These are phyloP conservation scores for Candida michaelii DNA, from an alignment of 805 yeast genomes.

Conservation along the genomic window DNA sequence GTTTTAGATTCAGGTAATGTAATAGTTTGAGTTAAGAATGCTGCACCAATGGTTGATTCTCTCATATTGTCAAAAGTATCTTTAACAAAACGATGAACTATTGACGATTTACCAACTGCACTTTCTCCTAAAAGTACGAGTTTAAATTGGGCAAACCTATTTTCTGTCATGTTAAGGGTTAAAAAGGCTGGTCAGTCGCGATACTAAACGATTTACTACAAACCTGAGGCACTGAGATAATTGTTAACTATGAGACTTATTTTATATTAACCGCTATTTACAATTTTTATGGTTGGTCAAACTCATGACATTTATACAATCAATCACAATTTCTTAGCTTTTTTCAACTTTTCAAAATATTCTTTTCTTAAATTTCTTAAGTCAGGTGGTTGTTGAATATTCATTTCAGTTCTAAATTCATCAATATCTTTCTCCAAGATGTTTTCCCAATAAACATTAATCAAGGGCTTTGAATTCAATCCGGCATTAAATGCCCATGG, in stretches of 20 bases:
- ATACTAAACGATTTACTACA: not conserved
- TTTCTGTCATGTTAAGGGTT: conserved; percentile 7
- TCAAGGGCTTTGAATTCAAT: conserved; percentile 66
- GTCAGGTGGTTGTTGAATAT: conserved; percentile 73
- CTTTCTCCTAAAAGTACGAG: conserved; percentile 78
- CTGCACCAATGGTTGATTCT: conserved; percentile 85
- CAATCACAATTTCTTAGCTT: not conserved
- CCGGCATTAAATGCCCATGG: conserved; percentile 89
- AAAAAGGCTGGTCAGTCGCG: conserved; percentile 9
- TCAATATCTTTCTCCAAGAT: conserved; percentile 68
- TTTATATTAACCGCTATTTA: not conserved
- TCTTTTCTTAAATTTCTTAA: conserved; percentile 61
- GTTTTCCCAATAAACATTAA: conserved; percentile 92
- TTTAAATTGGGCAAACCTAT: conserved; percentile 47
- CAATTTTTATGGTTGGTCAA: too few species aligned
- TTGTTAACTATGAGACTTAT: not conserved
- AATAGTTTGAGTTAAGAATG: conserved; percentile 70
- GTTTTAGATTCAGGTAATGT: conserved; percentile 50
- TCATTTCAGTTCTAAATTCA: conserved; percentile 68
- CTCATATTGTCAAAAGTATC: conserved; percentile 70
- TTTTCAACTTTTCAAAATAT: conserved; percentile 30
- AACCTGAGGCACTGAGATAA: not conserved
- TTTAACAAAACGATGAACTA: conserved; percentile 63
- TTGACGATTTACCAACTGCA: conserved; percentile 74
- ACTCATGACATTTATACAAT: too few species aligned